Base-by-base conservation (phyloP, 23 red algal species). In the Gracilaria domingensis region DNA sequence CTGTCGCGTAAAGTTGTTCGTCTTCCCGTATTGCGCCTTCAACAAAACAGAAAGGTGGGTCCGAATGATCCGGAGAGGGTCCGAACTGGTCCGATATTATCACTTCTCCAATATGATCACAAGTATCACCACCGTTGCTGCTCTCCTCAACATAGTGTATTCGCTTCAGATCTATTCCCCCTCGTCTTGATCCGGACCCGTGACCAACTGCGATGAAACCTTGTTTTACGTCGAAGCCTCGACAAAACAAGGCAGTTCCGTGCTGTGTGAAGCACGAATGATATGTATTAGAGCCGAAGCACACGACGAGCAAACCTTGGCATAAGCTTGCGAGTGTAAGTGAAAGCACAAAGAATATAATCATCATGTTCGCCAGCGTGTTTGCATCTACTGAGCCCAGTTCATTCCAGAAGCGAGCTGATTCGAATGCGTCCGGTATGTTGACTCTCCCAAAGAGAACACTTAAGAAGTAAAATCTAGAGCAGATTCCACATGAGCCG, bases 141-240 rank as follows among this genome's bases (percentile, higher is more conserved):
- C 18, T 73, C 34, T 73, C 67, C 4, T 44, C 36, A 29, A 73
- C 11, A 42, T 29, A 73, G 20, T 16, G 6, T 8, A 73, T 16
- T 16, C 20, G 35, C 34, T 73, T 73, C 67, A 73, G 1, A 44
- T 73, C 6, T 73, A 73, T 73, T 2, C 28, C 12, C 20, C 67
- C 67, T 23, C 0, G 1, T 73, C 9, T 21, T 44, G 67, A 33
- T 73, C 67, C 67, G 24, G 67, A 73, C 44, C 67, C 67, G 5
- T 44, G 33, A 42, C 67, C 38, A 29, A 73, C 67, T 20, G 67
- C 67, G 14, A 73, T 73, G 30, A 29, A 39, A 23, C 67, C 67
- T 39, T 73, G 67, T 73, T 44, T 23, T 44, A 73, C 67, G 33
- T 73, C 38, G 28, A 73, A 73, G 20, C 67, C 67, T 37, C 67